A percentile compares a stretch with the other conserved stretches of the same genome.
phyloP scores from a whole-genome alignment of 305 asterid genomes.

The Plantago rigida region DNA sequence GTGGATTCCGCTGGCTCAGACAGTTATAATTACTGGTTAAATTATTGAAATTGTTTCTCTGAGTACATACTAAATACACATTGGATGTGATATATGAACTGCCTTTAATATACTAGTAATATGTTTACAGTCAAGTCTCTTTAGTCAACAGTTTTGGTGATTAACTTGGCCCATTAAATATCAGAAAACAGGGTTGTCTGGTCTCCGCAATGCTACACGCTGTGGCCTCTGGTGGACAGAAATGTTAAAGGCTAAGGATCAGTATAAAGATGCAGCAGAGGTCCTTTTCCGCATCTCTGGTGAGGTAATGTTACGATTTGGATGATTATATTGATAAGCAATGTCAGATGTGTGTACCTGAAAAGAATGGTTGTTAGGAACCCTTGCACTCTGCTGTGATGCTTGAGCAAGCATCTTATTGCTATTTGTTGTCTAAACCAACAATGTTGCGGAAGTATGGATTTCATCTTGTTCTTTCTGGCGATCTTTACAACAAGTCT shows the following conservation, averaged over 20 bases:
- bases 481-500: conserved; percentile 89
- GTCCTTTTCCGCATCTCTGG: conserved; percentile 94
- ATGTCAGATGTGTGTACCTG: conserved; percentile 31
- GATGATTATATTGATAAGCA: conserved; percentile 23
- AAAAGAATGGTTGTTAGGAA: conserved; percentile 51
- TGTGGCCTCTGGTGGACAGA: conserved; percentile 99
- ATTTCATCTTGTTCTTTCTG: conserved; percentile 95
- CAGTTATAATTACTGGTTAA: neutral
- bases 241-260: conserved; percentile 81
- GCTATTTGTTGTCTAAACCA: conserved; percentile 78
- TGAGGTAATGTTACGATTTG: conserved; percentile 71
- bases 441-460: conserved; percentile 85
- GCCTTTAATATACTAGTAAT: neutral
- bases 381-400: conserved; percentile 85
- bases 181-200: conserved; percentile 72
- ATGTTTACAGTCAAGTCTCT: conserved; percentile 5
- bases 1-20: neutral
- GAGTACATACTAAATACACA: too few relatives aligned
- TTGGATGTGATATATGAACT: neutral
- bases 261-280: conserved; percentile 86
- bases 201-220: conserved; percentile 66
- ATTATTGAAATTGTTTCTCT: too few relatives aligned
- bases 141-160: conserved; percentile 14
- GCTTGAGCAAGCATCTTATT: conserved; percentile 99
- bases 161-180: conserved; percentile 20